Percentiles rank a stretch among this genome's conserved stretches.
phyloP scores from a whole-genome alignment of 2,329 filamentous ascomycete species.

The Metarhizium anisopliae region DNA sequence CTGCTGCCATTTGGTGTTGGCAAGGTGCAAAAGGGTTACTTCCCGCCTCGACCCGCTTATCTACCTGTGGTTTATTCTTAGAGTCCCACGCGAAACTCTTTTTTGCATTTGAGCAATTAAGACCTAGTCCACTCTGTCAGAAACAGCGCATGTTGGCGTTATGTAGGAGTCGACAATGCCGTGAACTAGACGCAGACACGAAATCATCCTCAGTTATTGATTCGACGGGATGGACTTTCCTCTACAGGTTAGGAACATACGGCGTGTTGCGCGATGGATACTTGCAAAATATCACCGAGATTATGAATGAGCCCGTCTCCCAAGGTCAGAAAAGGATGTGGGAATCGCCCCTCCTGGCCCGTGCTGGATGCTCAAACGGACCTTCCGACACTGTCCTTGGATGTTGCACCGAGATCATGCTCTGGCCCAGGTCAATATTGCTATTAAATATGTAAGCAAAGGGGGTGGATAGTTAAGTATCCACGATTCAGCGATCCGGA shows the following conservation, averaged over 20 bases:
- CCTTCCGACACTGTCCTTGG: background rate
- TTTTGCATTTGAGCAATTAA: background rate
- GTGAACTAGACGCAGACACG: background rate
- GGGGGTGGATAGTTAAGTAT: background rate
- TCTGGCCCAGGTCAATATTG: background rate
- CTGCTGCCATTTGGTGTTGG: constrained; percentile 5
- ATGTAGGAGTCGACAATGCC: background rate
- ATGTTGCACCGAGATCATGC: background rate
- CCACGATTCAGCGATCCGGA: background rate
- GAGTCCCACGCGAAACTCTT: constrained; percentile 2
- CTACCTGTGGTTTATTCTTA: constrained; percentile 9
- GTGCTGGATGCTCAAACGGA: background rate
- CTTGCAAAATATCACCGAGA: background rate
- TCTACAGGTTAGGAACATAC: background rate
- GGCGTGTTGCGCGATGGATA: background rate
- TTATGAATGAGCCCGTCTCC: background rate
- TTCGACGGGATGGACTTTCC: background rate
- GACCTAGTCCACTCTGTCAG: background rate
- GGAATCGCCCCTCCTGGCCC: background rate
- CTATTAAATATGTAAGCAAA: background rate
- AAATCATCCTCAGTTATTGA: background rate
- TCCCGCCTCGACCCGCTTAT: constrained; percentile 12
- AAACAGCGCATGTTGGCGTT: background rate
- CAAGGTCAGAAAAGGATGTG: background rate
- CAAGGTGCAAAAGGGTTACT: constrained; percentile 12